Base-by-base conservation (phyloP, 352 stramenopile species). In the Globisporangium emineosum region DNA sequence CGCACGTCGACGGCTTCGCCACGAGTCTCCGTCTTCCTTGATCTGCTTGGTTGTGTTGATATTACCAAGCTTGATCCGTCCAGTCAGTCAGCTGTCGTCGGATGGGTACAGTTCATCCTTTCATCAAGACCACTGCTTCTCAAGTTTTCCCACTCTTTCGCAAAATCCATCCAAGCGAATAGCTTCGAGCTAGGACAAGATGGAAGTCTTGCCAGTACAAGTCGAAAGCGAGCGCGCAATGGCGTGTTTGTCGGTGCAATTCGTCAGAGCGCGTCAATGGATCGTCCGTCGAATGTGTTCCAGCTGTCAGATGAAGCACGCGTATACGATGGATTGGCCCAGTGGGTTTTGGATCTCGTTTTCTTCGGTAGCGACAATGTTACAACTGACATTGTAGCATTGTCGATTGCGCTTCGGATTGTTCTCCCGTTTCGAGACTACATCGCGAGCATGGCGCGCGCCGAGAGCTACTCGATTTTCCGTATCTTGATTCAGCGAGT, bases 381-480 rank as follows among this genome's bases (percentile, higher is more conserved):
- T 32, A 62, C 51, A 21, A 73, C 62, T 51, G 74, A 71, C 32
- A 65, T 84, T 37, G 42, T 66, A 5, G 70, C 67, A 5, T 57
- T 86, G 42, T 74, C 68, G 12, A 62, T 69, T 29, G 68, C 58
- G 27, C 60, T 88, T 43, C 72, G 78, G 35, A n/a, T 88, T 15
- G 42, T 86, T 30, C 61, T 86, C n/a, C 78, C 78, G 19, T 73
- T 88, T 62, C 76, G 77, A 57, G 75, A 72, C 5, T 72, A 68
- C 19, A 80, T 86, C 57, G 45, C 67, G 29, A 68, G 62, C 12
- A 71, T 73, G 50, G 55, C 57, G 43, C 77, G 75, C 9, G 33
- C 78, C 25, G 77, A 86, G 68, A 73, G 67, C 33, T 72, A 78
- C 33, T 61, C 68, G 5, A 68, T 84, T 43, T 79, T 76, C 27